Evolutionary conservation across 2,329 filamentous ascomycete species (phyloP), one percentile per base, ranked within the genome.

Genomic region (Ceratocystis diversiconidia): DNA sequence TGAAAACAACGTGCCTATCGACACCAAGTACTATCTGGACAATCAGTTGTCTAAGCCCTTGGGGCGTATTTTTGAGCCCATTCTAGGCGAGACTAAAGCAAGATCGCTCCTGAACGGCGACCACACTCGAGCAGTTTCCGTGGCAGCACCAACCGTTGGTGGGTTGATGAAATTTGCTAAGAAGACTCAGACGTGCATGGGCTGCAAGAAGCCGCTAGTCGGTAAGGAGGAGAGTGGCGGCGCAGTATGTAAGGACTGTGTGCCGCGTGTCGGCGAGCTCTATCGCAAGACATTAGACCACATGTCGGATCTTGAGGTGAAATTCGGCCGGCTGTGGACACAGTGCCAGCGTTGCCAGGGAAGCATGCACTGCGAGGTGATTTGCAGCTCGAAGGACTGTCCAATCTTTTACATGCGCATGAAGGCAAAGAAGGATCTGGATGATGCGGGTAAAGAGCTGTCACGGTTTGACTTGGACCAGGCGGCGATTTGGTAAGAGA

Each of bases 391-490:
- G 74, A 89, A 91, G 74, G 94, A 99, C 78, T 99, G 94, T 73
- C 94, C 94, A 0, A 99, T 99, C 72, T 99, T 99, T 76, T 99
- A 99, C 75, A 99, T 99, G 94, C 86, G 94, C 3, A 99, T 99
- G 94, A 99, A 99, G 81, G 92, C 92, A 41, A 95, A 96, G 82
- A 99, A 99, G 80, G 94, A 99, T 74, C 86, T 97, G 48, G 92
- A 97, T 75, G 94, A 99, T 77, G 87, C 87, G 1, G 90, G 92
- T 66, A 95, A 90, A 77, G 94, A 99, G 75, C 76, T 99, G 71
- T 83, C 83, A 70, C 80, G 94, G 71, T 99, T 99, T 76, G 94
- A 99, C 76, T 83, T 85, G 69, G 92, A 96, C 75, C 83, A 85
- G 71, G 86, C 88, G 66, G 83, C 89, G 32, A 78, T 80, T 59